These are phyloP conservation scores for Solanum hybrid DNA, from an alignment of 305 asterid species.

Conservation along the genomic window DNA sequence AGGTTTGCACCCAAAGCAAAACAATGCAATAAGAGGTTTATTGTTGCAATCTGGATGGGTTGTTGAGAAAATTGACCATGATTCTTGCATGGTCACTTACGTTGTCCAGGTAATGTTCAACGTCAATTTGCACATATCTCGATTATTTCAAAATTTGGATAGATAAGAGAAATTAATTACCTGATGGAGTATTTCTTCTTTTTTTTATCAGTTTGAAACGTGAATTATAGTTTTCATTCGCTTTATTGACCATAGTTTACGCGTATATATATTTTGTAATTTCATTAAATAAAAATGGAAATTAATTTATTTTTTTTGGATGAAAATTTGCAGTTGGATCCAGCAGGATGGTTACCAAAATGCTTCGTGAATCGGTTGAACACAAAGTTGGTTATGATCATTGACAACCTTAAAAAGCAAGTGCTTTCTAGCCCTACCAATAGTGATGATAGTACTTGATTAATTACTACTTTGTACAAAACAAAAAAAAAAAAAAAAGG, in stretches of 20 bases:
- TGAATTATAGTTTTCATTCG: neutral
- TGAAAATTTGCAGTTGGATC: slow-evolving; percentile 56
- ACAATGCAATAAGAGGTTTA: slow-evolving; percentile 67
- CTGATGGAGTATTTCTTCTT: neutral
- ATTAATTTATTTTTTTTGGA: neutral
- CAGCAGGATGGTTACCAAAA: slow-evolving; percentile 93
- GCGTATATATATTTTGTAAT: neutral
- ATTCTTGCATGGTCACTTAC: slow-evolving; percentile 84
- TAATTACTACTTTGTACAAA: slow-evolving; percentile 27
- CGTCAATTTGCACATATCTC: fast-evolving
- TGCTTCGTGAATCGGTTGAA: slow-evolving; percentile 80
- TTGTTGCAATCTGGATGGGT: slow-evolving; percentile 92
- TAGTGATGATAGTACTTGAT: slow-evolving; percentile 21
- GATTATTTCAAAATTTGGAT: neutral
- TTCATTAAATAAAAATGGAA: neutral
- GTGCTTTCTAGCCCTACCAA: slow-evolving; percentile 56
- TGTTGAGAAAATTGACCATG: slow-evolving; percentile 67
- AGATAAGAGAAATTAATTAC: neutral
- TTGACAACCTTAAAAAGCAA: slow-evolving; percentile 82
- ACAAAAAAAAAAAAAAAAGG: neutral
- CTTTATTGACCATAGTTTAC: neutral
- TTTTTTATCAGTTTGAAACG: too few relatives aligned
- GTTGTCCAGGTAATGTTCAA: slow-evolving; percentile 53
- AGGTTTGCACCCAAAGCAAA: slow-evolving; percentile 68
- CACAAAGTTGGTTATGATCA: slow-evolving; percentile 80